Base-by-base conservation (phyloP, 2,329 filamentous ascomycete genomes). In the Epichloe baconii region DNA sequence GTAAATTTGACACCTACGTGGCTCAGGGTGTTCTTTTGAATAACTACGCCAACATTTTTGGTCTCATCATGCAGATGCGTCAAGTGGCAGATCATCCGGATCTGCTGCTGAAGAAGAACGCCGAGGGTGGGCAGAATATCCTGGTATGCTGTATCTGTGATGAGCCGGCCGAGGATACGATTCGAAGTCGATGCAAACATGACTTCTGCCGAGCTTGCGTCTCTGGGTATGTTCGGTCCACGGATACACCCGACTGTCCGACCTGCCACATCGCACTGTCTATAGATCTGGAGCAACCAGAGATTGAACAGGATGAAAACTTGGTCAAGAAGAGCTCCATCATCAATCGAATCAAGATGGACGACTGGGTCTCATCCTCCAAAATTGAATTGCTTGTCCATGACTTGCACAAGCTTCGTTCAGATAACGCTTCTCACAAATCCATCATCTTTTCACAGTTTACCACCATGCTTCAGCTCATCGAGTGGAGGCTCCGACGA, bases 1-100 rank as follows among this genome's bases (percentile, higher is more conserved):
- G 93, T 54, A 83, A 89, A 60, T 98, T 97, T 58, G 88, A 97
- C 62, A 97, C 90, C 0, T 98, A 97, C 58, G 93, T 97, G 38
- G 85, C 88, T 17, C 87, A 89, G 56, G 90, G 89, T 71, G 91
- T 97, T 19, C 81, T 98, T 68, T 78, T 98, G 54, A 89, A 97
- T 74, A 95, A 96, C 64, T 97, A 97, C 59, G 93, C 93, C 71
- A 98, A 98, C 66, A 97, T 98, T 57, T 98, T 98, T 61, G 91
- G 90, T 63, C 77, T 98, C 51, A 96, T 98, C 63, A 97, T 97
- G 88, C 90, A 95, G 67, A 97, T 98, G 91, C 85, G 93, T 51
- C 93, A 98, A 70, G 88, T 96, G 26, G 89, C 93, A 7, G 93
- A 98, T 58, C 93, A 98, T 64, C 93, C 93, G 0, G 93, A 98